Evolutionary conservation across 1,284 basidiomycete species (phyloP), one percentile per base, ranked within the genome.

Genomic region (Ustilago cynodontis): DNA sequence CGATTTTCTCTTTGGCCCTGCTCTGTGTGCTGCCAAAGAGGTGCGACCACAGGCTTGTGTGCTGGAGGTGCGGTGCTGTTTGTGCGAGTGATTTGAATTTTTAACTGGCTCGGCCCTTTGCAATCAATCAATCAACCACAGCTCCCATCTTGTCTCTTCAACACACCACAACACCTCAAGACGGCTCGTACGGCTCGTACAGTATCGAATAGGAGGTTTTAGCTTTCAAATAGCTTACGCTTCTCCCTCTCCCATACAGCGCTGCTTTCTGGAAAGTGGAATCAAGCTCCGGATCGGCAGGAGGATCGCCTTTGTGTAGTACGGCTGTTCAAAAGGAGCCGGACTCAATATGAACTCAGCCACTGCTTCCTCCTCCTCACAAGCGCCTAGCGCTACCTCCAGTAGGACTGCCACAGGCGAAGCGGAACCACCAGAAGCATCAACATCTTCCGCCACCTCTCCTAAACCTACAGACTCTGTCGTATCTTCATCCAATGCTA

Each of bases 361-460:
- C 64, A 20, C 47, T 22, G 39, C 59, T 43, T 41, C 64, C 41
- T 64, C 64, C 41, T 64, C 70, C 11, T 49, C 65, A 43, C 65
- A 59, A 57, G 24, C 60, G 29, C 49, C 39, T 7, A 35, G 31
- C 2, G 20, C 68, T n/a, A 16, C 54, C 59, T 59, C 63, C 9
- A 51, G 20, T 24, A 22, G 26, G 22, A 22, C 35, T 26, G 14
- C 59, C 18, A 14, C 70, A 24, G 26, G 31, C 26, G 57, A 64
- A 24, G 16, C 53, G 3, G 65, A 67, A 41, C 70, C 65, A 47
- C 60, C 70, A 72, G 70, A 72, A 72, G 5, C 70, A 24, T 59
- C 52, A 8, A 31, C 41, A 28, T 47, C 55, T 10, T 31, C 55
- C 16, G n/a, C 52, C 18, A 43, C 22, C 26, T 39, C 54, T 26